These are phyloP conservation scores for Trifolium fragiferum DNA, from an alignment of 306 rosid species.

Conservation along the genomic window DNA sequence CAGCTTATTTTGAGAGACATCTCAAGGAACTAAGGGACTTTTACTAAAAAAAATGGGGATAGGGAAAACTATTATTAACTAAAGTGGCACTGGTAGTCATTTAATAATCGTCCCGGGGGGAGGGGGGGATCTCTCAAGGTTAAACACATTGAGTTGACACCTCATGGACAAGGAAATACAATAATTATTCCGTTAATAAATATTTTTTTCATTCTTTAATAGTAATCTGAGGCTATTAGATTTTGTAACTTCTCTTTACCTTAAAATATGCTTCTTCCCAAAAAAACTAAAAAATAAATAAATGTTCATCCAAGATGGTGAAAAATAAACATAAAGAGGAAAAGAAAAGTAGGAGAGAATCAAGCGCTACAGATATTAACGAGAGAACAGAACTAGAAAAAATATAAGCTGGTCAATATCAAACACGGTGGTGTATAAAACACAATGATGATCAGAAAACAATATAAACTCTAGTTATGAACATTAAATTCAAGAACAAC, in stretches of 20 bases:
- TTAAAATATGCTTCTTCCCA: not conserved
- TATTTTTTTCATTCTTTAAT: not conserved
- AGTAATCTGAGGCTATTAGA: not conserved
- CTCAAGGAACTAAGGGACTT: constrained; percentile 1
- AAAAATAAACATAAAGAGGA: not conserved
- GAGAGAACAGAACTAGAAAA: not conserved
- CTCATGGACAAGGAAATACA: constrained; percentile 1
- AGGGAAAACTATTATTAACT: not conserved
- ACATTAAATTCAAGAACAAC: too few relatives aligned
- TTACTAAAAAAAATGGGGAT: not conserved
- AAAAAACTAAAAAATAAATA: not conserved
- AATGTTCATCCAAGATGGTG: not conserved
- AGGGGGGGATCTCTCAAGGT: too few relatives aligned
- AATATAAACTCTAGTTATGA: too few relatives aligned
- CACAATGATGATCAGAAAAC: too few relatives aligned
- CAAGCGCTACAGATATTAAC: not conserved
- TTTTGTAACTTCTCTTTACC: not conserved
- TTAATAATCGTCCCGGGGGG: not conserved
- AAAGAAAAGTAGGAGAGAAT: constrained; percentile 19
- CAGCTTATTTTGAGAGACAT: constrained; percentile 27
- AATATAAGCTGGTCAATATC: not conserved
- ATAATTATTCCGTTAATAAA: constrained; percentile 11
- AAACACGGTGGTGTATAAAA: too few relatives aligned
- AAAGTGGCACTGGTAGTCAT: not conserved
- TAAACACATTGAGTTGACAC: not conserved